Base-by-base conservation (phyloP, 495 filamentous ascomycete species). In the Penicillium verhagenii region DNA sequence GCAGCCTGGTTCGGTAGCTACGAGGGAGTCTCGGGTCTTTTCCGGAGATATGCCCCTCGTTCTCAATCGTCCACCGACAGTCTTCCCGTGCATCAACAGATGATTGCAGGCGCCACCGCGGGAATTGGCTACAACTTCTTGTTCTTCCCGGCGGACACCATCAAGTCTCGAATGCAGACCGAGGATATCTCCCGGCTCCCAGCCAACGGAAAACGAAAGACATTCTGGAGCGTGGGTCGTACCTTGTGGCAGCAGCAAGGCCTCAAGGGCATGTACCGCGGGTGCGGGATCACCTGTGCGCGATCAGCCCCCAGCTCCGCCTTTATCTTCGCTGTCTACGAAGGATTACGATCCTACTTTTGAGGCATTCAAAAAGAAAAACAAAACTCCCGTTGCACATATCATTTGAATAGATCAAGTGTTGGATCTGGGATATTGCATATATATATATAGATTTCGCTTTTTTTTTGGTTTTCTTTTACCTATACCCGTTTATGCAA, bases 161-260 rank as follows among this genome's bases (percentile, higher is more conserved):
- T 98, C 74, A 98, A 98, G 69, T 92, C 87, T 9, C 83, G 93
- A 6, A 95, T 99, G 86, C 94, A 99, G 70, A 97, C 95, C 0
- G 83, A 88, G 43, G 87, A 91, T 26, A 78, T 93, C 47, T 66
- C 63, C 1, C 67, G 40, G n/a, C 39, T 65, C 0, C 53, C 67
- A 4, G 52, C 51, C 55, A 66, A 68, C 24, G 59, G 64, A 11
- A 29, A 65, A 31, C 76, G 78, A 31, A 79, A 77, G 40, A 84
- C 81, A 0, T 99, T 99, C 66, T 82, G 77, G 72, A 70, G 72
- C 11, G 89, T 90, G 43, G 82, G 83, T 0, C 82, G 69, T 48
- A 78, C 82, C 16, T 64, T 99, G 35, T 97, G 91, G 89, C 79
- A 75, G 51, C 80, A 89, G 57, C 86, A 92, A 54, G 95, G 94